Percentiles rank a stretch among this genome's conserved stretches.
Evolutionary conservation across 768 basidiomycete species (phyloP).

Genomic region (Russula brevipes): DNA sequence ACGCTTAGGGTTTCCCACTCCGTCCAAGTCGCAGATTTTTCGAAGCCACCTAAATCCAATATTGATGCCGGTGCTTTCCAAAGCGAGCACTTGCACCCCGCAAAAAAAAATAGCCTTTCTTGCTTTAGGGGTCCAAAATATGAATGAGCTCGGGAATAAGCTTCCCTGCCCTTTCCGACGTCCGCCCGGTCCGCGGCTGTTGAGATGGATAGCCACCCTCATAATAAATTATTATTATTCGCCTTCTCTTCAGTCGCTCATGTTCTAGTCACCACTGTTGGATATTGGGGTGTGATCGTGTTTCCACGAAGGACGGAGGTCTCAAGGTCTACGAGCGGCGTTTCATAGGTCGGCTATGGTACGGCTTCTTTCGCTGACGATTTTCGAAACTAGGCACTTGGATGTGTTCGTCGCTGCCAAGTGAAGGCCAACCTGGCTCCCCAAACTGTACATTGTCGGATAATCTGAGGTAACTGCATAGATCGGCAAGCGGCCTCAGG

Average conservation of each 20-base stretch:
- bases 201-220: neutral
- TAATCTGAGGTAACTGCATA: neutral
- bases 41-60: neutral
- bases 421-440: neutral
- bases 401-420: neutral
- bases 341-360: slow-evolving; percentile 1
- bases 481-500: neutral
- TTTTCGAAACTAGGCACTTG: neutral
- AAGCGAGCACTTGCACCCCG: neutral
- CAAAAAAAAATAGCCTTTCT: neutral
- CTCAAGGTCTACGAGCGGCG: slow-evolving; percentile 4
- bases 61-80: slow-evolving; percentile 9
- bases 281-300: slow-evolving; percentile 12
- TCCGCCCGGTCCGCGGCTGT: slow-evolving; percentile 10
- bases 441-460: neutral
- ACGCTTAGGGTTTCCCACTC: slow-evolving; percentile 2
- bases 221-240: neutral
- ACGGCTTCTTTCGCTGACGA: neutral
- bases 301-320: slow-evolving; percentile 15
- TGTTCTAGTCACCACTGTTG: neutral
- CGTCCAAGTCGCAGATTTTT: neutral
- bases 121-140: neutral
- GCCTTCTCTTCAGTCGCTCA: slow-evolving; percentile 2
- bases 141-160: neutral
- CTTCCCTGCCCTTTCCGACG: neutral